A percentile compares a stretch with the other conserved stretches of the same genome.
phyloP scores from a whole-genome alignment of 2,329 filamentous ascomycete genomes.

The Pseudogymnoascus sp. region DNA sequence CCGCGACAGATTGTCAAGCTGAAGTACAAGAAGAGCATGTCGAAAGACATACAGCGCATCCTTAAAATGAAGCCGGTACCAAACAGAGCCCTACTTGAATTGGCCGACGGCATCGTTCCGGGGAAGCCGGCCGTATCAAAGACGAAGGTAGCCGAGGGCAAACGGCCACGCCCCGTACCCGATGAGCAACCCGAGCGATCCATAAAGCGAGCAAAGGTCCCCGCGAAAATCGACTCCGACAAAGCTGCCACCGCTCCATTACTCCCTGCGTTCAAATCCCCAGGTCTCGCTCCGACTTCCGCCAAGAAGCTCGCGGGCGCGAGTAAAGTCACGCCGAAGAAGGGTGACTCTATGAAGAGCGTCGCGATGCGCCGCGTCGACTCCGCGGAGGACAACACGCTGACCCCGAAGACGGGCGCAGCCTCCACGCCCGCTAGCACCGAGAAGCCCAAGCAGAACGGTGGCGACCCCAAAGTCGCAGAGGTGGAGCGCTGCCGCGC shows the following conservation, averaged over 20 bases:
- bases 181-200: background rate
- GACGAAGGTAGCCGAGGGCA: background rate
- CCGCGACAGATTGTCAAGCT: conserved; percentile 22
- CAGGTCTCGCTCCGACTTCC: background rate
- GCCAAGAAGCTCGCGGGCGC: background rate
- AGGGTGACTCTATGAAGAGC: conserved; percentile 27
- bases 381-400: conserved; percentile 33
- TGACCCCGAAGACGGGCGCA: conserved; percentile 29
- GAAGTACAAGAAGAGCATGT: conserved; percentile 24
- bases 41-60: conserved; percentile 23
- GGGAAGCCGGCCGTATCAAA: conserved; percentile 3
- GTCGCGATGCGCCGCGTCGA: conserved; percentile 30
- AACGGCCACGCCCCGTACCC: background rate
- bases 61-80: conserved; percentile 19
- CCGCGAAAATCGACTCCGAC: background rate
- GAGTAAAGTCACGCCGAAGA: conserved; percentile 30
- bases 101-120: background rate
- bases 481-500: conserved; percentile 15
- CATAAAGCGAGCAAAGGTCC: background rate
- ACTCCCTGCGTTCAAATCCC: background rate
- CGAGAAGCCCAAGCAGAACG: conserved; percentile 24
- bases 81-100: conserved; percentile 12
- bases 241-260: background rate
- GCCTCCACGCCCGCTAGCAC: conserved; percentile 28
- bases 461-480: conserved; percentile 18